Evolutionary conservation across 2,329 filamentous ascomycete genomes (phyloP), one percentile per base, ranked within the genome.

Genomic region (Colletotrichum scovillei): DNA sequence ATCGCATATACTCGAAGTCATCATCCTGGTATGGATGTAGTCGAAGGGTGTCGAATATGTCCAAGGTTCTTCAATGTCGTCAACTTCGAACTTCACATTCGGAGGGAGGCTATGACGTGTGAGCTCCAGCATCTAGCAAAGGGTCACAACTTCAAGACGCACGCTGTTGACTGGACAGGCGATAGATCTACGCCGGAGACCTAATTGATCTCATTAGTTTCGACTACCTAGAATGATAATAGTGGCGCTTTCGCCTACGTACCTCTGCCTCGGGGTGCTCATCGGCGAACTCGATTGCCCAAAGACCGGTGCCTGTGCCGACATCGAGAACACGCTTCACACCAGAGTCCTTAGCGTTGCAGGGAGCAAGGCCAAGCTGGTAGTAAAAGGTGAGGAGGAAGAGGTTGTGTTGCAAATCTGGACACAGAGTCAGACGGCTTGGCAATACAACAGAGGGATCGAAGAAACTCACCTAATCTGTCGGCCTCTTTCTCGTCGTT

Each of bases 1-100:
- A 76, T 90, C 84, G 12, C 82, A 78, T 67, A 91, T 86, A 70
- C 85, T 86, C n/a, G 84, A 84, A 3, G 84, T 82, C 79, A 91
- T 84, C 64, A 86, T 83, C 26, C 89, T 84, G 46, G 83, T 80
- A 77, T 90, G 88, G 69, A 91, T 86, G 76, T 86, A 88, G 79
- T 90, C 88, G 78, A 90, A 91, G 64, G 86, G 80, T 1, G 82
- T 76, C 70, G 84, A 84, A 26, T 75, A 80, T 4, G 85, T 79
- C 89, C 89, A 91, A 1, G 85, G 81, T 69, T 88, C 84, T 74
- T 89, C 87, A 38, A 86, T 80, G 28, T 28, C 28, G 28, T 28
- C 28, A 28, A 28, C 28, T 28, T 28, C 28, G 28, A 28, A 28
- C 28, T 75, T 91, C 88, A 88, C 83, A 76, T 90, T 91, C 26